These are phyloP conservation scores for Mesostigma viride DNA, from an alignment of 139 green algal genomes.

Conservation along the genomic window DNA sequence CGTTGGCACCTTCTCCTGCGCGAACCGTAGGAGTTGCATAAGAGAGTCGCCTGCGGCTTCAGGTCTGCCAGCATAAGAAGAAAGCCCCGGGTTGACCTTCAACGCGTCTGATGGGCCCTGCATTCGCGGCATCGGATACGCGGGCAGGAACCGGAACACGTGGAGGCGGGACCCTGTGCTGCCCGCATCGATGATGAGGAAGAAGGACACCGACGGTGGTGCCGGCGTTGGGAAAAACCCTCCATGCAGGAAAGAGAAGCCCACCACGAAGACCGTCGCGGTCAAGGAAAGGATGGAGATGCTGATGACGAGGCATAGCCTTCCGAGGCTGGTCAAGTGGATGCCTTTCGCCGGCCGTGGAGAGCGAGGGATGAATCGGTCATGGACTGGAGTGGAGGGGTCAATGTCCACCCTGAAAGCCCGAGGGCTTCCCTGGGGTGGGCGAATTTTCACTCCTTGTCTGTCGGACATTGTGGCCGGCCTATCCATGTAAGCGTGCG, in stretches of 20 bases:
- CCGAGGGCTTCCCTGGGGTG: too few species aligned
- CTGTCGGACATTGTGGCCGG: too few species aligned
- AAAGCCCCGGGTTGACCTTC: conserved; percentile 22
- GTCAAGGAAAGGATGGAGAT: conserved; percentile 4
- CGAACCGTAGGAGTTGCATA: conserved; percentile 1
- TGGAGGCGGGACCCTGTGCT: conserved; percentile 23
- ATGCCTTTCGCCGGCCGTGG: too few species aligned
- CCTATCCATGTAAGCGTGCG: too few species aligned
- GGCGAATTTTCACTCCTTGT: too few species aligned
- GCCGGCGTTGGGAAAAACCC: neutral
- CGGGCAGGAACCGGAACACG: conserved; percentile 18
- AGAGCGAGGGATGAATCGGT: too few species aligned
- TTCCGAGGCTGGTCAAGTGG: too few species aligned
- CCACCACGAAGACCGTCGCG: neutral
- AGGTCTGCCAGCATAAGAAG: conserved; percentile 8
- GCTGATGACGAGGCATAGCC: neutral
- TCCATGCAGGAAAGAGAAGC: neutral
- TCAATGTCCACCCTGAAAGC: too few species aligned
- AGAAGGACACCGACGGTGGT: neutral
- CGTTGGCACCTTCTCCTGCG: neutral
- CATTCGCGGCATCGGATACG: too few species aligned
- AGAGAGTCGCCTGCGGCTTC: conserved; percentile 2
- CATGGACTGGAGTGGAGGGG: too few species aligned
- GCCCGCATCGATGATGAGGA: conserved; percentile 23
- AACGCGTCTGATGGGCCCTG: conserved; percentile 4